Percentiles rank a stretch among this genome's conserved stretches.
These are phyloP conservation scores for Zygotorulaspora chibaensis DNA, from an alignment of 805 yeast species.

Conservation along the genomic window DNA sequence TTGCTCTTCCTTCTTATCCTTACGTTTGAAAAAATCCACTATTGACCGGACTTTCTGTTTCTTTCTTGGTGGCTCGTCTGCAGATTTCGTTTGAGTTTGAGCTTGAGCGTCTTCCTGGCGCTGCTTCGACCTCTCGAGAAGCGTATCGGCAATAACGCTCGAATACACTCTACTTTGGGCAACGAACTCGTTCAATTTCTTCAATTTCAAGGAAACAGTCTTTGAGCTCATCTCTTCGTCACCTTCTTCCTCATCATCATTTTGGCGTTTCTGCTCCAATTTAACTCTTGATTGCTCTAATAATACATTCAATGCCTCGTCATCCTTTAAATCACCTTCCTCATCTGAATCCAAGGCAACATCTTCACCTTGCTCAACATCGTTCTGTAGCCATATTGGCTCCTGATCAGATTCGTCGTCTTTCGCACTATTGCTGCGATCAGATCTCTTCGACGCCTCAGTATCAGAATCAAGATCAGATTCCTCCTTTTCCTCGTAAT, in stretches of 20 bases:
- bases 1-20: conserved; percentile 10
- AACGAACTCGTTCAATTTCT: conserved; percentile 68
- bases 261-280: conserved; percentile 11
- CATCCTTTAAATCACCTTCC: conserved; percentile 15
- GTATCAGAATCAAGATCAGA: conserved; percentile 26
- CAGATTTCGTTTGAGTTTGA: conserved; percentile 13
- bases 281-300: conserved; percentile 10
- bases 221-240: conserved; percentile 37
- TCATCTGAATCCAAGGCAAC: conserved; percentile 28
- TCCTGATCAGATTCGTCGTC: conserved; percentile 6
- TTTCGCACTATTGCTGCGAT: conserved; percentile 5
- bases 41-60: conserved; percentile 20
- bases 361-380: conserved; percentile 19
- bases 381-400: conserved; percentile 28
- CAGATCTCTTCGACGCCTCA: conserved; percentile 13
- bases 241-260: conserved; percentile 15
- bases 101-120: conserved; percentile 33
- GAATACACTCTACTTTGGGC: conserved; percentile 86
- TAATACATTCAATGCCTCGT: conserved; percentile 12
- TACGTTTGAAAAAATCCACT: conserved; percentile 22
- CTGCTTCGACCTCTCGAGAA: conserved; percentile 44
- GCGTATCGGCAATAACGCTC: conserved; percentile 75
- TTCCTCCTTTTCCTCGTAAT: conserved; percentile 31
- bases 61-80: conserved; percentile 24
- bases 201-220: conserved; percentile 54